These are phyloP conservation scores for Xylaria polymorpha DNA, from an alignment of 2,329 filamentous ascomycete species.

Conservation along the genomic window DNA sequence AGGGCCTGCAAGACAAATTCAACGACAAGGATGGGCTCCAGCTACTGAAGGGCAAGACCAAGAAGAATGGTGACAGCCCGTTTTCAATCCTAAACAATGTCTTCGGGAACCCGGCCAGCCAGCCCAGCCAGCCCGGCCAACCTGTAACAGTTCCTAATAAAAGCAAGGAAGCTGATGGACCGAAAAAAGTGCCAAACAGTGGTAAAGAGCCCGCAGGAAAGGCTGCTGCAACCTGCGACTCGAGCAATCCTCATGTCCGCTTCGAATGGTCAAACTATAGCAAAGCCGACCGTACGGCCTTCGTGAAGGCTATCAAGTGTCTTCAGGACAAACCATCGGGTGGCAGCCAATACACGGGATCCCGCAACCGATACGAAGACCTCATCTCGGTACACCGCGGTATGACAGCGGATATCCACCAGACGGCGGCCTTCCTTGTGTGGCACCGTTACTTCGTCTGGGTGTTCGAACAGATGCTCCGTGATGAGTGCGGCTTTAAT, in stretches of 20 bases:
- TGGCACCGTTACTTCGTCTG: slow-evolving; percentile 56
- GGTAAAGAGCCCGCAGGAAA: slow-evolving; percentile 20
- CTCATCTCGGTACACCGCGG: slow-evolving; percentile 55
- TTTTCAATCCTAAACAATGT: slow-evolving; percentile 5
- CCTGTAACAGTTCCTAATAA: slow-evolving; percentile 1
- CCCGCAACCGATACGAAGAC: slow-evolving; percentile 53
- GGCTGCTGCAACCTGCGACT: slow-evolving; percentile 42
- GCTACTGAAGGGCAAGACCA: neutral
- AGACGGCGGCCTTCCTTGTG: slow-evolving; percentile 50
- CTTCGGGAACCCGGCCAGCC: slow-evolving; percentile 6
- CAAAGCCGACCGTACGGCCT: slow-evolving; percentile 47
- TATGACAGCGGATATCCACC: slow-evolving; percentile 46
- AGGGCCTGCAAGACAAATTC: neutral
- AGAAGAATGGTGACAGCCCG: neutral
- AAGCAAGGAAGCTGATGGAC: neutral
- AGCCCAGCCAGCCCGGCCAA: slow-evolving; percentile 8
- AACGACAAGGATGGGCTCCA: neutral
- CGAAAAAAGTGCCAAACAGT: neutral
- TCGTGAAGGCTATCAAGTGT: slow-evolving; percentile 52
- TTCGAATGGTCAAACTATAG: slow-evolving; percentile 51
- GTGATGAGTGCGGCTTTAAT: slow-evolving; percentile 53
- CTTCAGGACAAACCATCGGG: slow-evolving; percentile 49
- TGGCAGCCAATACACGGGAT: slow-evolving; percentile 43
- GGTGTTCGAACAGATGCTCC: slow-evolving; percentile 53
- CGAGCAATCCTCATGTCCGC: slow-evolving; percentile 44